A percentile compares a stretch with the other conserved stretches of the same genome.
These are phyloP conservation scores for Ordospora pajunii DNA, from an alignment of 371 early-diverging fungal species.

Conservation along the genomic window DNA sequence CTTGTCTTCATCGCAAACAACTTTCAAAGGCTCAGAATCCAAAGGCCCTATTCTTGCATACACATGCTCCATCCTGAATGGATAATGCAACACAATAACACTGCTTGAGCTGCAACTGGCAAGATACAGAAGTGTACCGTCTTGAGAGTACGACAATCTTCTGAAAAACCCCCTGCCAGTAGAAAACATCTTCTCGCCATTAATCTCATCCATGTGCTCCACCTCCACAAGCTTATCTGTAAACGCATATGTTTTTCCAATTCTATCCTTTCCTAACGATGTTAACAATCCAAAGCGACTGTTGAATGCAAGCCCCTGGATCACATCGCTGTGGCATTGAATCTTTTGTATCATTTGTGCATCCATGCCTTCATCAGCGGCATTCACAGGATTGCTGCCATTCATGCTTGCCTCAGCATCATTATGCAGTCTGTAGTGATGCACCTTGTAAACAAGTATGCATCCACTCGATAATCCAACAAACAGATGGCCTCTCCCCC, in stretches of 20 bases:
- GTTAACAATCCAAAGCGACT: conserved; percentile 8
- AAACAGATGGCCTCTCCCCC: conserved; percentile 38
- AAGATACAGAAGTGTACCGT: conserved; percentile 26
- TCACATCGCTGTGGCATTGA: conserved; percentile 38
- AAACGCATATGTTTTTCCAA: conserved; percentile 36
- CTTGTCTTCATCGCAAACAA: conserved; percentile 9
- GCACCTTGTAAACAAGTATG: conserved; percentile 32
- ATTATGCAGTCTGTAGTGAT: not conserved
- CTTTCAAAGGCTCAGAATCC: conserved; percentile 39
- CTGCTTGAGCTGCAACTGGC: not conserved
- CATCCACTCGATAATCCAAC: conserved; percentile 41
- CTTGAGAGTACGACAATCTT: conserved; percentile 36
- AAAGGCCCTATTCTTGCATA: conserved; percentile 48
- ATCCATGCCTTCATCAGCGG: not conserved
- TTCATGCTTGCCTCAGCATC: not conserved
- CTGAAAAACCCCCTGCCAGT: conserved; percentile 39
- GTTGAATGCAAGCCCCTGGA: conserved; percentile 52
- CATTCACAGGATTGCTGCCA: not conserved
- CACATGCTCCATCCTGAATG: conserved; percentile 30
- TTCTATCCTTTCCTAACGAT: conserved; percentile 47
- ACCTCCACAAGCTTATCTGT: conserved; percentile 3
- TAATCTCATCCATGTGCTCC: conserved; percentile 27
- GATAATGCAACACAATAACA: conserved; percentile 19
- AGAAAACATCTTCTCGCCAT: not conserved
- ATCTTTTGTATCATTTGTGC: conserved; percentile 26